Evolutionary conservation across 495 filamentous ascomycete genomes (phyloP).

Genomic region (Lentithecium fluviatile): DNA sequence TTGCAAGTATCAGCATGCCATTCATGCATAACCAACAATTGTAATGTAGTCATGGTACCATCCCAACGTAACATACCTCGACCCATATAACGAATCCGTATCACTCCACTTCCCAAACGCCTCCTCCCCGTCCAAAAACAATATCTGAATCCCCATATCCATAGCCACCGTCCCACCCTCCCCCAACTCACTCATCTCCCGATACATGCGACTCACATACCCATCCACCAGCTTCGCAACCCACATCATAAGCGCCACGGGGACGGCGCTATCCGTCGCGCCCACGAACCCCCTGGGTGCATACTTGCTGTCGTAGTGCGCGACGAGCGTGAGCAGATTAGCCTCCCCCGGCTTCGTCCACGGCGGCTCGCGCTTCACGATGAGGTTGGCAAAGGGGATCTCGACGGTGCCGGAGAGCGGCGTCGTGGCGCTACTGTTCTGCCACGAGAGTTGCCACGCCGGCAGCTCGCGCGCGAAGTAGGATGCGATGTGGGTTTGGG

Average conservation of each 20-base stretch:
- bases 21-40: too few species aligned
- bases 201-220: conserved; percentile 79
- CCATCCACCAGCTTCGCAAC: conserved; percentile 74
- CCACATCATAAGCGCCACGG: conserved; percentile 90
- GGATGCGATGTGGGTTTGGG: conserved; percentile 76
- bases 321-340: conserved; percentile 78
- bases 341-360: conserved; percentile 71
- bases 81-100: conserved; percentile 82
- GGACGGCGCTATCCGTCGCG: conserved; percentile 87
- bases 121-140: conserved; percentile 93
- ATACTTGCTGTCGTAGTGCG: conserved; percentile 90
- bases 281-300: conserved; percentile 87
- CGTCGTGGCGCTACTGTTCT: conserved; percentile 82
- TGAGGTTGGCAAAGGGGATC: conserved; percentile 82
- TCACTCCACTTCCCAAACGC: conserved; percentile 78
- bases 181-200: conserved; percentile 61
- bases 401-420: conserved; percentile 65
- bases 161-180: conserved; percentile 50
- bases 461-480: conserved; percentile 76
- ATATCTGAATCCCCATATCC: conserved; percentile 78
- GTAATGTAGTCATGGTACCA: too few species aligned
- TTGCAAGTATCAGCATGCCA: conserved; percentile 1
- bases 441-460: conserved; percentile 73
- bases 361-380: conserved; percentile 87
- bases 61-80: conserved; percentile 64